Base-by-base conservation (phyloP, 192 early-diverging fungal species). In the Rhizophagus prolifer region DNA sequence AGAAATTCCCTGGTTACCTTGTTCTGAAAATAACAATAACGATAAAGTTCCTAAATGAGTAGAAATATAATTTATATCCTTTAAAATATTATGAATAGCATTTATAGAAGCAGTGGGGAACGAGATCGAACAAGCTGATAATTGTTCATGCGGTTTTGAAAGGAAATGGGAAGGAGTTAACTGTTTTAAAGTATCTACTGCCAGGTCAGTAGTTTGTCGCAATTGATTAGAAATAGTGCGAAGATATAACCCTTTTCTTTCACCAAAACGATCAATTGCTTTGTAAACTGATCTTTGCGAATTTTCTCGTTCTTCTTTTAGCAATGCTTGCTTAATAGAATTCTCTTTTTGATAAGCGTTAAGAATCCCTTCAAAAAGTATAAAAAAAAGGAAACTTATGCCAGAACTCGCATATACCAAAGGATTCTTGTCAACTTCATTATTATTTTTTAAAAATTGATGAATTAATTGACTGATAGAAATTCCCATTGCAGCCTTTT, bases 41-140 rank as follows among this genome's bases (percentile, higher is more conserved):
- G 65, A 76, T 9, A 76, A 28, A 12, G 47, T 67, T 68, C 54
- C 75, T 1, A 76, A 23, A 58, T 65, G 31, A 12, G 75, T 78
- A 10, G 85, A 80, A 23, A 90, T 82, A 67, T 90, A 86, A 44
- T 83, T 82, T 16, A 88, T 63, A 44, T 85, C 87, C n/a, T 84
- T 82, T 58, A 88, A 82, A 0, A 86, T 83, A 25, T 87, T 90
- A 28, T 87, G 76, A 21, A 90, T 81, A 4, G 87, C 88, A 10
- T 83, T 82, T 13, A 90, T 79, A 13, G 84, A 87, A 21, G 87
- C 79, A 16, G 83, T 88, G 9, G 88, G 88, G 9, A 88, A 80
- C 2, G 86, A 79, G 14, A 88, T 80, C 1, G 86, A 86, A 67
- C 88, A 90, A 23, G 88, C 87, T 30, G 81, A 83, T 21, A 90